These are phyloP conservation scores for Fusarium secorum DNA, from an alignment of 2,329 filamentous ascomycete species.

Conservation along the genomic window DNA sequence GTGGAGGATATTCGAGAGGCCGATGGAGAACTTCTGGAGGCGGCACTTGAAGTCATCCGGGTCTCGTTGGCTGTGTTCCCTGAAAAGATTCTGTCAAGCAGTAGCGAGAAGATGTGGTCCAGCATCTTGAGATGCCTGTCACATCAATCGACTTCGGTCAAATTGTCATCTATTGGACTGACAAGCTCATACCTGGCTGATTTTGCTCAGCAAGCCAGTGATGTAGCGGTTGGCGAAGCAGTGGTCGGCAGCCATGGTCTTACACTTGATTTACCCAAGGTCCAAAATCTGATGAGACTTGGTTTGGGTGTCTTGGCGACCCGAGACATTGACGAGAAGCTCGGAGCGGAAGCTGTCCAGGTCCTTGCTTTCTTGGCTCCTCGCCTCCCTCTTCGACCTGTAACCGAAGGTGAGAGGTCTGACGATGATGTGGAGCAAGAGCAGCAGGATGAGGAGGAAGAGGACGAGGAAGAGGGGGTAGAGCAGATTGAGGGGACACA, in stretches of 20 bases:
- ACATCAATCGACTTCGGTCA: conserved; percentile 76
- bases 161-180: conserved; percentile 77
- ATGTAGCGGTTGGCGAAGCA: conserved; percentile 61
- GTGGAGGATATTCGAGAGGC: conserved; percentile 60
- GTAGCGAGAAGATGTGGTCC: conserved; percentile 73
- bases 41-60: conserved; percentile 72
- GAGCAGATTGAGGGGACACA: conserved; percentile 54
- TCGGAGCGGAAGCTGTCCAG: conserved; percentile 81
- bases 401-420: conserved; percentile 51
- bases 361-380: conserved; percentile 84
- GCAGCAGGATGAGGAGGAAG: conserved; percentile 54
- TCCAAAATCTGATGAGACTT: conserved; percentile 65
- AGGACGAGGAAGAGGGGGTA: conserved; percentile 55
- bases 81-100: conserved; percentile 65
- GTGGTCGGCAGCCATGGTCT: conserved; percentile 77
- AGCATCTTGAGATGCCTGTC: conserved; percentile 73
- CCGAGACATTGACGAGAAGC: conserved; percentile 70
- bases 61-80: conserved; percentile 74
- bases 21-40: conserved; percentile 78
- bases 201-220: conserved; percentile 68
- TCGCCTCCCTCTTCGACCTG: conserved; percentile 52
- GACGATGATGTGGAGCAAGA: conserved; percentile 52
- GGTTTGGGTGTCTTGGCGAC: conserved; percentile 65
- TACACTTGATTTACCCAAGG: conserved; percentile 68
- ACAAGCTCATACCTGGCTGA: conserved; percentile 82